Evolutionary conservation across 2,329 filamentous ascomycete species (phyloP).

Genomic region (Sarocladium strictum): DNA sequence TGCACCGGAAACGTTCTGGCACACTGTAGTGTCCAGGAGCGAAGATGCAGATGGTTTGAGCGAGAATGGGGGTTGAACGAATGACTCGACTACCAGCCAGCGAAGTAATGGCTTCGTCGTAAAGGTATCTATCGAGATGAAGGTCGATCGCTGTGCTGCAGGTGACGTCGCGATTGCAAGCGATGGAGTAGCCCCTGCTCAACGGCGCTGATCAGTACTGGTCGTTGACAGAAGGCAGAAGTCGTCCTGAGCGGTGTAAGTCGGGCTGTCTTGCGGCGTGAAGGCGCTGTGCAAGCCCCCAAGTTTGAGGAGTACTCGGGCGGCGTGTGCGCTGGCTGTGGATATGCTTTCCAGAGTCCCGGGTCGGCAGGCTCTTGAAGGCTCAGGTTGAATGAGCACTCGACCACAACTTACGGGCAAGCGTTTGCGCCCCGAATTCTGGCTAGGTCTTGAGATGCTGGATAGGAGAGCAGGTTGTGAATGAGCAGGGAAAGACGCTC

Average conservation of each 20-base stretch:
- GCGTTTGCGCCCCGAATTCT: background rate
- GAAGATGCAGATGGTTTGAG: background rate
- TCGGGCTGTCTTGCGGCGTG: background rate
- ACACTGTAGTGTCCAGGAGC: background rate
- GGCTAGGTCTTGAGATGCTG: background rate
- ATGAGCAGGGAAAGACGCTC: background rate
- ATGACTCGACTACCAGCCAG: background rate
- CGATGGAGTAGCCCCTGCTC: background rate
- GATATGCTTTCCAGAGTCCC: conserved; percentile 1
- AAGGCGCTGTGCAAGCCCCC: background rate
- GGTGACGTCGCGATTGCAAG: background rate
- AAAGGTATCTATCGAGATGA: background rate
- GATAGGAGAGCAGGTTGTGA: background rate
- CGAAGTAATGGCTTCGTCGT: background rate
- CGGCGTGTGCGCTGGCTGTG: background rate
- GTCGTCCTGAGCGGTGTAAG: conserved; percentile 4
- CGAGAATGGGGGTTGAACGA: background rate
- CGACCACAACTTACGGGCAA: background rate
- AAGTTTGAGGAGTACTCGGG: background rate
- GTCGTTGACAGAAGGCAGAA: background rate
- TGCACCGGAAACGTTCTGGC: conserved; percentile 6
- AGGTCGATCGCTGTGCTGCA: background rate
- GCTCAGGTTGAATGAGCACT: background rate
- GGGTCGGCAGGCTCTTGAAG: background rate
- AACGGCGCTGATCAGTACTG: background rate